Base-by-base conservation (phyloP, 2,329 filamentous ascomycete species). In the Albophoma yamanashiensis region DNA sequence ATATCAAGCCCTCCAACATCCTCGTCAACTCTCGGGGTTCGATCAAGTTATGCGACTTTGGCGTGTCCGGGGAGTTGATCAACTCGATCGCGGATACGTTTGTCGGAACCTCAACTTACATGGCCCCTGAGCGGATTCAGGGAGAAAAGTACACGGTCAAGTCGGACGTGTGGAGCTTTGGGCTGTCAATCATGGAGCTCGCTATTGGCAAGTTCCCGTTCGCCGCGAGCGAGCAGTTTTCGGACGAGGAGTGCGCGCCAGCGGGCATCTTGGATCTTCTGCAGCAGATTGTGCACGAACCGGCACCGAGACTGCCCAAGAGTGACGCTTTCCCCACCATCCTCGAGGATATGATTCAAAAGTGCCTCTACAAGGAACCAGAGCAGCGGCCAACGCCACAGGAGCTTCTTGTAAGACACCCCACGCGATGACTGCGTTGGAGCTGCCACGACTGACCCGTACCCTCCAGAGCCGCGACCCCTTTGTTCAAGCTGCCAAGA, bases 31-130 rank as follows among this genome's bases (percentile, higher is more conserved):
- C 92, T 22, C 85, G 88, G 59, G 94, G 94, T 15, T 86, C 89
- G 66, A 97, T 99, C 81, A 99, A 99, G 77, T 84, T 99, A 7
- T 97, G 93, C 76, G 94, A 99, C 74, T 99, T 99, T 72, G 94
- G 94, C 67, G 94, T 99, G n/a, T 97, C 93, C 5, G 94, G 92
- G 66, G 94, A 99, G 75, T 84, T 97, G 20, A 92, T 97, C 73
- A 97, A 97, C 76, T 97, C 94, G 5, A 92, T 99, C 65, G 94
- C 94, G 58, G 93, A 97, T 71, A 99, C 94, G 0, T 99, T 99
- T 69, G 94, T 99, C 42, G 94, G 94, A 58, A 99, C 94, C 1
- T 97, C 94, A 43, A 99, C 94, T 60, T 99, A 99, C 79, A 99
- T 99, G 94, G 94, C 94, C 0, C 94, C 94, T 0, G 94, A 99